phyloP scores from a whole-genome alignment of 345 rosid genomes.

The Carallia brachiata region DNA sequence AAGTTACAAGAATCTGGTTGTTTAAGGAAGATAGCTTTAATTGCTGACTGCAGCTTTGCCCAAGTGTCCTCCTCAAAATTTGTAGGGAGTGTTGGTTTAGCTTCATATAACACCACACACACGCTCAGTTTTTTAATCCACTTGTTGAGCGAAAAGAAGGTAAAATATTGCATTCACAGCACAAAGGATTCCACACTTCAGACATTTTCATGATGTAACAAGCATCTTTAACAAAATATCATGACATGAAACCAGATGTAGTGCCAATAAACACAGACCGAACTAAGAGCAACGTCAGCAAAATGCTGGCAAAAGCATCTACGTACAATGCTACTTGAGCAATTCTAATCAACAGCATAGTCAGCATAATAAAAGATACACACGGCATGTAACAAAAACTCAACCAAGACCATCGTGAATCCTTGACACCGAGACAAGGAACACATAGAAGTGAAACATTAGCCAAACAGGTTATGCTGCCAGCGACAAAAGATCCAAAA shows the following conservation, averaged over 20 bases:
- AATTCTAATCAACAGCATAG: background rate
- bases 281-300: background rate
- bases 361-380: background rate
- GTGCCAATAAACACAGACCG: no score
- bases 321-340: background rate
- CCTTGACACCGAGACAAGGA: background rate
- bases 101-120: constrained; percentile 37
- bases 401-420: background rate
- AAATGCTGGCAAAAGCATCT: background rate
- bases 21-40: constrained; percentile 88
- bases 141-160: no score
- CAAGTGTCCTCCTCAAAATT: constrained; percentile 91
- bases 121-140: no score
- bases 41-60: constrained; percentile 87
- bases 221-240: no score
- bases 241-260: no score
- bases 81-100: constrained; percentile 75
- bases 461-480: background rate
- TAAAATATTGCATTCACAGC: no score
- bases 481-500: constrained; percentile 3
- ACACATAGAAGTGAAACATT: background rate
- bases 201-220: no score
- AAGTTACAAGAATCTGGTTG: constrained; percentile 65
- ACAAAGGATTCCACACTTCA: no score
- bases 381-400: background rate